Base-by-base conservation (phyloP, 352 stramenopile genomes). In the Peronospora belbahrii region DNA sequence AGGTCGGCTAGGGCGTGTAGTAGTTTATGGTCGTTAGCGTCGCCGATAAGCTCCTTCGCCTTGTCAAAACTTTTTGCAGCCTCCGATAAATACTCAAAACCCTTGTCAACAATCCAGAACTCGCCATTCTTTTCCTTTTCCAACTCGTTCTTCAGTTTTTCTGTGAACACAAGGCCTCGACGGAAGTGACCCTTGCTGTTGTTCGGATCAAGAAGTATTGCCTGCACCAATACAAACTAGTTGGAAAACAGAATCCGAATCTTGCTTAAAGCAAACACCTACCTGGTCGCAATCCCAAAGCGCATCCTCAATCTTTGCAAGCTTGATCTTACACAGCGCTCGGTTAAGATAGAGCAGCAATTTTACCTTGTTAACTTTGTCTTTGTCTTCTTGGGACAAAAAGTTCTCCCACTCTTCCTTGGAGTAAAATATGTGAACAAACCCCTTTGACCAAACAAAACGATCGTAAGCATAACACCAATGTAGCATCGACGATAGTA, bases 51-150 rank as follows among this genome's bases (percentile, higher is more conserved):
- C 27, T 78, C 55, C 5, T 53, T 53, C 0, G 78, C 76, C 52
- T 69, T 86, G 17, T 74, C 43, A 0, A 93, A 48, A 61, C 78
- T 89, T 35, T 79, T 84, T 43, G 89, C 74, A 11, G 81, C 75
- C 48, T 90, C 78, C 13, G 43, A 52, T 4, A 57, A 60, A 48
- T 69, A 93, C 59, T 93, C 74, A 33, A 75, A 88, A 18, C 72
- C 81, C 43, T 90, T 90, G 48, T 93, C 81, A 20, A 93, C 63
- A 39, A 93, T 87, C 81, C 81, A 93, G 25, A 93, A 93, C 41
- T 93, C 74, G 47, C 74, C 73, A 18, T 72, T 72, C 41, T 78
- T 65, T 48, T 93, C 81, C 33, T 93, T 93, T 17, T 79, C 76
- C 0, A 93, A 51, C 51, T 93, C 81, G 9, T 53, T 55, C 42